Evolutionary conservation across 495 filamentous ascomycete genomes (phyloP).

Genomic region (Neurospora africana): DNA sequence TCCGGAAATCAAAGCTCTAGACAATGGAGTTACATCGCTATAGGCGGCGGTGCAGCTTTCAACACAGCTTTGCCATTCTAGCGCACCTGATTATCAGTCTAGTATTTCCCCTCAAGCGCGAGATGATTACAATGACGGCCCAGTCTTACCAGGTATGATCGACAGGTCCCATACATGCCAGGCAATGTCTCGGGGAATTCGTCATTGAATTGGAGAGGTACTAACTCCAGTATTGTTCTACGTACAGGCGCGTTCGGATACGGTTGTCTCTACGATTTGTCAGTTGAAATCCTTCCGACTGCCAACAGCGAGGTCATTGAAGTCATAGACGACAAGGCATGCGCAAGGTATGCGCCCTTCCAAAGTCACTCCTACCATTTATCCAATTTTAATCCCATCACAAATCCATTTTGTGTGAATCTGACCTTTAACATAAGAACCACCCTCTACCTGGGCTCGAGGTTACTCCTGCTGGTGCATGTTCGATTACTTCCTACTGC

Average conservation of each 20-base stretch:
- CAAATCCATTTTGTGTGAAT: not conserved
- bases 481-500: slow-evolving; percentile 15
- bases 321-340: slow-evolving; percentile 22
- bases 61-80: slow-evolving; percentile 21
- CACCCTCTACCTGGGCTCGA: slow-evolving; percentile 26
- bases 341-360: slow-evolving; percentile 11
- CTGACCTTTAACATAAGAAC: slow-evolving; percentile 5
- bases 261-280: slow-evolving; percentile 34
- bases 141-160: not conserved
- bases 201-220: not conserved
- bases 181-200: not conserved
- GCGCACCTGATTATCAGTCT: not conserved
- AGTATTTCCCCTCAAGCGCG: not conserved
- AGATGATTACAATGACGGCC: not conserved
- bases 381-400: not conserved
- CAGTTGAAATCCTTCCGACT: slow-evolving; percentile 25
- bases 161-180: not conserved
- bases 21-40: slow-evolving; percentile 20
- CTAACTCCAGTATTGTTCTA: not conserved
- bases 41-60: slow-evolving; percentile 41
- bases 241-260: slow-evolving; percentile 20
- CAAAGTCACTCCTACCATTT: not conserved
- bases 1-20: slow-evolving; percentile 41
- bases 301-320: slow-evolving; percentile 23
- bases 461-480: slow-evolving; percentile 29